phyloP scores from a whole-genome alignment of 331 rosid genomes.

The Quercus phellos region DNA sequence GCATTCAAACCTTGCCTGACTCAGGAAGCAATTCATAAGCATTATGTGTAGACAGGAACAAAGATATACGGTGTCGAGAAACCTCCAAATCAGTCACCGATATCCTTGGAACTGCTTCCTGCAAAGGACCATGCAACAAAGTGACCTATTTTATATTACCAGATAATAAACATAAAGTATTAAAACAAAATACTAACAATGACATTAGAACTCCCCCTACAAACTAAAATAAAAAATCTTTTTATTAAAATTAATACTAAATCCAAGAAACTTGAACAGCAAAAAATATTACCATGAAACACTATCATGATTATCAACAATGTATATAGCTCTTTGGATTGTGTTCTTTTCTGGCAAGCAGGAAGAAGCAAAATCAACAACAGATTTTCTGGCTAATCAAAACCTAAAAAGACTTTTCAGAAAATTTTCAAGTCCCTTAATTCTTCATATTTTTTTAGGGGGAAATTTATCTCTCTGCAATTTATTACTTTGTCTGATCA shows the following conservation, averaged over 20 bases:
- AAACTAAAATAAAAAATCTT: not conserved
- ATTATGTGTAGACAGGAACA: conserved; percentile 41
- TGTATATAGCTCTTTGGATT: not conserved
- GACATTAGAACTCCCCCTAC: not conserved
- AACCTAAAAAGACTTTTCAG: not conserved
- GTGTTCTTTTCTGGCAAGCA: not conserved
- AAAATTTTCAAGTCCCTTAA: not conserved
- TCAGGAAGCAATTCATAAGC: conserved; percentile 56
- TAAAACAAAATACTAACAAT: not conserved
- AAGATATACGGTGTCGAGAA: conserved; percentile 44
- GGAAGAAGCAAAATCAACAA: not conserved
- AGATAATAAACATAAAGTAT: not conserved
- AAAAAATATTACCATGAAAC: not conserved
- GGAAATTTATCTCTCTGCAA: not conserved
- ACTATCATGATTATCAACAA: not conserved
- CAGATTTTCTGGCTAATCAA: not conserved
- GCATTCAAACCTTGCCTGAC: conserved; percentile 56
- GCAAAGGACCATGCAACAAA: conserved; percentile 18
- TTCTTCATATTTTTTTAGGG: not conserved
- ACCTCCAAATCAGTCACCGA: conserved; percentile 40
- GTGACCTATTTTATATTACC: conserved; percentile 12
- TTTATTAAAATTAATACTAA: not conserved
- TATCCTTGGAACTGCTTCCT: conserved; percentile 40
- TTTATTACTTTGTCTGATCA: no score
- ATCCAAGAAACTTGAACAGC: not conserved